Percentiles rank a stretch among this genome's conserved stretches.
Conservation (phyloP, 352 stramenopile species). For the Phytophthora vignae region DNA sequence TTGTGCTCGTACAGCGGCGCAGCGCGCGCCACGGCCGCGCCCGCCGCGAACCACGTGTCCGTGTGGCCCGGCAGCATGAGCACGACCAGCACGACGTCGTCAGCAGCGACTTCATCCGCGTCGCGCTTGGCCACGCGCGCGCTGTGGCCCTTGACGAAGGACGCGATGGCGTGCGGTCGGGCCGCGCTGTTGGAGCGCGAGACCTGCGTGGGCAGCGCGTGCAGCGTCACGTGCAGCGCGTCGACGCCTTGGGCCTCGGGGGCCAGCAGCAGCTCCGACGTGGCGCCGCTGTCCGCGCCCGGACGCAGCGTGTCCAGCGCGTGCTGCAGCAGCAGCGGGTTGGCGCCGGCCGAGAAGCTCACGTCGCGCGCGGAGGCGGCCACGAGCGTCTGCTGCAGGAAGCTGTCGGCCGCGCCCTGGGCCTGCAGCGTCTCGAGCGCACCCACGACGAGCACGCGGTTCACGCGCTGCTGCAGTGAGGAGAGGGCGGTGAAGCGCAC, state of each 20-base stretch:
- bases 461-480: conserved; percentile 43
- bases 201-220: conserved; percentile 64
- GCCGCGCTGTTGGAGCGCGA: conserved; percentile 78
- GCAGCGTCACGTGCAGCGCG: conserved; percentile 58
- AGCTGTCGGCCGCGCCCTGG: conserved; percentile 39
- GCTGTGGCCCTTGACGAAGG: conserved; percentile 66
- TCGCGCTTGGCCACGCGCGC: conserved; percentile 17
- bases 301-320: conserved; percentile 51
- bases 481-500: conserved; percentile 43
- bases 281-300: conserved; percentile 52
- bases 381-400: conserved; percentile 52
- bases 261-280: conserved; percentile 53
- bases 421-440: conserved; percentile 52
- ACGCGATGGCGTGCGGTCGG: conserved; percentile 78
- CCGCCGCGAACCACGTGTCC: conserved; percentile 67
- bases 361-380: conserved; percentile 32
- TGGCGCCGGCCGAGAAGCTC: conserved; percentile 37
- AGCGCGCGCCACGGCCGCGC: conserved; percentile 58
- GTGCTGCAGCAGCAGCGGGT: conserved; percentile 61
- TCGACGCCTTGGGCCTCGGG: conserved; percentile 29
- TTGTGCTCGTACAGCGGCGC: conserved; percentile 68
- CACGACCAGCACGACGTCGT: conserved; percentile 63
- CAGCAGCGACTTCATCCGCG: neutral
- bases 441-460: conserved; percentile 64
- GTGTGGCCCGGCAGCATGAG: conserved; percentile 61